phyloP scores from a whole-genome alignment of 108 stramenopile genomes.

The Nitzschia sp. region DNA sequence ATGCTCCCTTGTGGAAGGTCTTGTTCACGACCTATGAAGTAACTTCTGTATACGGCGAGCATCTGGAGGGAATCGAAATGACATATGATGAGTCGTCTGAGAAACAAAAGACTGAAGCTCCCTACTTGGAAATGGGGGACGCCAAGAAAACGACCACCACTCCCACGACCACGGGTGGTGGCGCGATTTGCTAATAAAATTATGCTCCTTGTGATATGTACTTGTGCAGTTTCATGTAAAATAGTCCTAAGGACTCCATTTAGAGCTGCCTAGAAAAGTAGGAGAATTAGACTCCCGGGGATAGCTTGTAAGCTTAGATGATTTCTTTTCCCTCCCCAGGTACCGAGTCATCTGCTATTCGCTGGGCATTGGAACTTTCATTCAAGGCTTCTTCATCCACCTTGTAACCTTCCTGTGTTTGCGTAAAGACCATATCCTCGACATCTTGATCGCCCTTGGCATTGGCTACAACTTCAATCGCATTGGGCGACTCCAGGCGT shows the following conservation, averaged over 20 bases:
- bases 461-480: slow-evolving; percentile 47
- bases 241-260: too few relatives aligned
- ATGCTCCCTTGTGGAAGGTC: slow-evolving; percentile 63
- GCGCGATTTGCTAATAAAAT: too few relatives aligned
- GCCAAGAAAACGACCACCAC: too few relatives aligned
- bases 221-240: too few relatives aligned
- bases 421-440: slow-evolving; percentile 42
- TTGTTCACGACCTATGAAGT: slow-evolving; percentile 68
- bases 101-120: too few relatives aligned
- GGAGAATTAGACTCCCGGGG: too few relatives aligned
- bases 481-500: slow-evolving; percentile 39
- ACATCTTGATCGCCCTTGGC: slow-evolving; percentile 23
- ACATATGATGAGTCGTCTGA: too few relatives aligned
- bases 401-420: slow-evolving; percentile 42
- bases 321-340: slow-evolving; percentile 21
- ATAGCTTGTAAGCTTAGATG: slow-evolving; percentile 6
- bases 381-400: slow-evolving; percentile 39
- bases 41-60: background rate
- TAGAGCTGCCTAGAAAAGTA: too few relatives aligned
- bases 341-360: slow-evolving; percentile 8
- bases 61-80: background rate
- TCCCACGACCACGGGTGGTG: too few relatives aligned
- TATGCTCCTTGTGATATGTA: too few relatives aligned
- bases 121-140: too few relatives aligned
- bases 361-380: slow-evolving; percentile 36